These are phyloP conservation scores for Plasmodium knowlesi DNA, from an alignment of 169 alveolate species.

Conservation along the genomic window DNA sequence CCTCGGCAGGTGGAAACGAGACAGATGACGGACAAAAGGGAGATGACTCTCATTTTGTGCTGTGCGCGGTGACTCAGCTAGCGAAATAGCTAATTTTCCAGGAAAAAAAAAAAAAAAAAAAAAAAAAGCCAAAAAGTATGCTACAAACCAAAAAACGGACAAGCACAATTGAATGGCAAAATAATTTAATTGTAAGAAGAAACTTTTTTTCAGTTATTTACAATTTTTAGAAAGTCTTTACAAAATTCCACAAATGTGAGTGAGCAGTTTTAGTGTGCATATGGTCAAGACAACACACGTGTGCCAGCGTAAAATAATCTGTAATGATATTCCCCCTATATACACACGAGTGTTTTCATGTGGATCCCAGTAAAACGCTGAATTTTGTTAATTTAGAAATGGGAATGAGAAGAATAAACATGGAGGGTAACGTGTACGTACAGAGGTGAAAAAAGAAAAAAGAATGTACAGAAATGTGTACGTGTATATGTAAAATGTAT, in stretches of 20 bases:
- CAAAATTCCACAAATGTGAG: background rate
- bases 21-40: background rate
- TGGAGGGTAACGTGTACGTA: background rate
- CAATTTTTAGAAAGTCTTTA: background rate
- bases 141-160: background rate
- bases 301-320: background rate
- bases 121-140: background rate
- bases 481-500: background rate
- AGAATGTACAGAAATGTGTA: background rate
- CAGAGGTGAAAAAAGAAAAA: slow-evolving; percentile 1
- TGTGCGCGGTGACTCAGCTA: background rate
- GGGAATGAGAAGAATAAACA: background rate
- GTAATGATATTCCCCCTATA: background rate
- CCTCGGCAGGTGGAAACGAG: slow-evolving; percentile 32
- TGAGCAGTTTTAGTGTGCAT: background rate
- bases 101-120: slow-evolving; percentile 25
- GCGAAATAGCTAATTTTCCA: background rate
- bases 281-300: background rate
- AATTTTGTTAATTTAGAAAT: background rate
- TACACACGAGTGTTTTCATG: background rate
- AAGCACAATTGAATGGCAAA: background rate
- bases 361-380: background rate
- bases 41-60: slow-evolving; percentile 14
- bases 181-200: background rate
- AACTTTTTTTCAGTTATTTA: background rate